Evolutionary conservation across 2,329 filamentous ascomycete species (phyloP), one percentile per base, ranked within the genome.

Genomic region (Intubia oerlemansii): DNA sequence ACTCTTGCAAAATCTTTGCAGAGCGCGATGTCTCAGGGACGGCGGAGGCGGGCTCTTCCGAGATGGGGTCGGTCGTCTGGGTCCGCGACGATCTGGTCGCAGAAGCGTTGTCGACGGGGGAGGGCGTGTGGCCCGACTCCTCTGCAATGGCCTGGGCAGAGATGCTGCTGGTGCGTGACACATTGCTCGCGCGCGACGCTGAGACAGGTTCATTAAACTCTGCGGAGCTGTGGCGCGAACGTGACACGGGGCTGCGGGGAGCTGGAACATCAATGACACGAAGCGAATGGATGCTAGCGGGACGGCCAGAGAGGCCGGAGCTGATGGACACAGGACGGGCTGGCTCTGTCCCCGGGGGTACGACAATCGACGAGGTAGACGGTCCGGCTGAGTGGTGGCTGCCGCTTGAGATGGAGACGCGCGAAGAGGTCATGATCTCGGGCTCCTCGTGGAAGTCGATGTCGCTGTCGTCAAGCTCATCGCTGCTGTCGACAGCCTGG

Each of bases 201-300:
- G 41, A n/a, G n/a, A n/a, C 37, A 10, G 44, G 48, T 19, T 61
- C 57, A 10, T 44, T 37, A 3, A 49, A 45, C 14, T 63, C 60
- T 1, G 55, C 38, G 0, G 60, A 66, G 17, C 50, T 54, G 25
- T 53, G 48, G 21, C 57, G 54, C n/a, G 62, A 64, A 24, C 50
- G 49, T 8, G 45, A 41, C 10, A 45, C 46, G 10, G 62, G 59
- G 36, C 59, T 66, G 36, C 57, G 59, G 13, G 59, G 19, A 8
- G 19, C 19, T n/a, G n/a, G 8, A 21, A 69, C 63, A 20, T 69
- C 63, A 16, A 69, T 61, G 20, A 70, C 49, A n/a, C 65, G 59
- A 20, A 61, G 57, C 4, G 64, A 68, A 34, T 57, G 57, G 12
- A 65, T 50, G 37, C 62, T 66, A 3, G 58, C 48, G 5, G 56